Evolutionary conservation across 257 asterid species (phyloP), one percentile per base, ranked within the genome.

Genomic region (Paulownia fortunei): DNA sequence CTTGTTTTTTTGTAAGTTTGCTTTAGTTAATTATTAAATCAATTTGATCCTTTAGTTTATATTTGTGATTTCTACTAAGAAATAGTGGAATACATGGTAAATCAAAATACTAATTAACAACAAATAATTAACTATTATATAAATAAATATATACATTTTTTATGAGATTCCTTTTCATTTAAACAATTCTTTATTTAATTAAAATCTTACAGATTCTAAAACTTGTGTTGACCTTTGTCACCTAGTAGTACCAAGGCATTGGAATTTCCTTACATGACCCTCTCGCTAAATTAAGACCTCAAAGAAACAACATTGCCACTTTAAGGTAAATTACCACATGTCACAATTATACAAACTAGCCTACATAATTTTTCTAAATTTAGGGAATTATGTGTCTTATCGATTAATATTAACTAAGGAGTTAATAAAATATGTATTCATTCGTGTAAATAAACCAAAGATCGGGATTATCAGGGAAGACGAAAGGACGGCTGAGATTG

Each of bases 401-500:
- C n/a, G n/a, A n/a, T n/a, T n/a, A n/a, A n/a, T n/a, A n/a, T n/a
- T n/a, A n/a, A n/a, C n/a, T n/a, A n/a, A n/a, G n/a, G n/a, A n/a
- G n/a, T n/a, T n/a, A n/a, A n/a, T n/a, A n/a, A n/a, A n/a, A n/a
- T n/a, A n/a, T n/a, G n/a, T n/a, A n/a, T n/a, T n/a, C n/a, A n/a
- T n/a, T n/a, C n/a, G n/a, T 24, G 18, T 5, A 39, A 12, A 41
- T 9, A 41, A 4, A 41, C 1, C 19, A 1, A 42, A 42, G 8
- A 60, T 36, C 62, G 32, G 15, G 60, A 60, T 39, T n/a, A 76
- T 24, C 19, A 8, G 23, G 73, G 23, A 49, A 10, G n/a, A 7
- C 2, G 52, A 64, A 55, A 30, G 55, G 41, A 79, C 84, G 87
- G 85, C 81, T 23, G 77, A 77, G 82, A 79, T 81, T 41, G 16